Percentiles rank a stretch among this genome's conserved stretches.
Conservation (phyloP, 179 eudicot species). For the Corrigiola litoralis region DNA sequence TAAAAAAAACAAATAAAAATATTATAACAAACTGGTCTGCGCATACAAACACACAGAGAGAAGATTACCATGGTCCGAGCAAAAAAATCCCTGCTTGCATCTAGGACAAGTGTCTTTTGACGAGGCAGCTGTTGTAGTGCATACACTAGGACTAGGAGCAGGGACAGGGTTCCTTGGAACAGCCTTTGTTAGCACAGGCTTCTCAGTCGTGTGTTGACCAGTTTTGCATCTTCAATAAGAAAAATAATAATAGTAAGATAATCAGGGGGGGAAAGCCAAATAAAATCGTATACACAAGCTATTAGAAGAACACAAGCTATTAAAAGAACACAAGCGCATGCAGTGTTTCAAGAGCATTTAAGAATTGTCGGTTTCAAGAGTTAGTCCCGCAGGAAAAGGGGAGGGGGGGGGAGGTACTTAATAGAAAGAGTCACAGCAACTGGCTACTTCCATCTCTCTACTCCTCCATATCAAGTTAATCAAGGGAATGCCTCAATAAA, state of each 20-base stretch:
- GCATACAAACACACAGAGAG: not conserved
- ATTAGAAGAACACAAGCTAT: not conserved
- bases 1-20: not conserved
- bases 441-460: no score
- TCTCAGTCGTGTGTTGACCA: constrained; percentile 90
- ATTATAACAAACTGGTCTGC: not conserved
- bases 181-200: constrained; percentile 60
- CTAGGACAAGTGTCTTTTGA: constrained; percentile 67
- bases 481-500: no score
- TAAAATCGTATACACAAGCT: no score
- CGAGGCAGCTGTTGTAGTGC: constrained; percentile 32
- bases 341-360: not conserved
- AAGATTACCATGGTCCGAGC: constrained; percentile 82
- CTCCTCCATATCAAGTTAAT: no score
- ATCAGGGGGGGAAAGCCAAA: not conserved
- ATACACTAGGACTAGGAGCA: constrained; percentile 22
- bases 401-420: no score
- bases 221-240: constrained; percentile 62
- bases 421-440: no score
- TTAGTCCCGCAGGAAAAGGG: no score
- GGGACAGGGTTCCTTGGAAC: constrained; percentile 34
- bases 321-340: not conserved
- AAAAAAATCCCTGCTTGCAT: constrained; percentile 92
- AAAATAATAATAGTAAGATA: not conserved
- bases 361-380: no score